These are phyloP conservation scores for Leptographium wingfieldii DNA, from an alignment of 2,329 filamentous ascomycete genomes.

Conservation along the genomic window DNA sequence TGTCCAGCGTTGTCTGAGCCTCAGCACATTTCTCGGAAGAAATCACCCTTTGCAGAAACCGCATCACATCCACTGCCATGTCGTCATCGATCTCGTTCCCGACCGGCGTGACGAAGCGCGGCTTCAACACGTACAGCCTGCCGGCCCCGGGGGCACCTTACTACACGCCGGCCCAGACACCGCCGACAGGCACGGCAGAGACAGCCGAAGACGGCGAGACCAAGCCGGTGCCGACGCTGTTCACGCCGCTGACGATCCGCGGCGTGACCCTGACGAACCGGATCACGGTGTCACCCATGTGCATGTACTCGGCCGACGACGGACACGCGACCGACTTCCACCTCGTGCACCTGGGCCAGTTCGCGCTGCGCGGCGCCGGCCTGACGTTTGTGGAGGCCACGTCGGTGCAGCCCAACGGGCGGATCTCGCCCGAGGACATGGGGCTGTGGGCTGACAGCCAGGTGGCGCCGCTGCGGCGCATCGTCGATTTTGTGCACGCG, in stretches of 20 bases:
- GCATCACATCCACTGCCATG: background rate
- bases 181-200: slow-evolving; percentile 36
- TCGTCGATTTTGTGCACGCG: slow-evolving; percentile 68
- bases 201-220: background rate
- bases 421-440: slow-evolving; percentile 68
- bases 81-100: background rate
- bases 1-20: too few species aligned
- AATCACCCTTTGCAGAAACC: background rate
- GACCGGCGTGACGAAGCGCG: background rate
- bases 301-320: slow-evolving; percentile 42
- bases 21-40: too few species aligned
- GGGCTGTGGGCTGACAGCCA: slow-evolving; percentile 81
- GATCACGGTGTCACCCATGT: slow-evolving; percentile 48
- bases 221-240: slow-evolving; percentile 35
- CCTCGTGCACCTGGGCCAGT: slow-evolving; percentile 68
- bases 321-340: slow-evolving; percentile 73
- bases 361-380: slow-evolving; percentile 61
- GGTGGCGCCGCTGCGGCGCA: slow-evolving; percentile 54
- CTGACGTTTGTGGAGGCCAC: slow-evolving; percentile 70
- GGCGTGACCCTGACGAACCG: slow-evolving; percentile 42
- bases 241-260: slow-evolving; percentile 43
- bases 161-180: slow-evolving; percentile 42
- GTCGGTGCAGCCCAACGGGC: slow-evolving; percentile 58
- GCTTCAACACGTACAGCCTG: slow-evolving; percentile 16
- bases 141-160: slow-evolving; percentile 33